A percentile compares a stretch with the other conserved stretches of the same genome.
phyloP scores from a whole-genome alignment of 176 grass and related monocot genomes.

The Eleusine coracana region DNA sequence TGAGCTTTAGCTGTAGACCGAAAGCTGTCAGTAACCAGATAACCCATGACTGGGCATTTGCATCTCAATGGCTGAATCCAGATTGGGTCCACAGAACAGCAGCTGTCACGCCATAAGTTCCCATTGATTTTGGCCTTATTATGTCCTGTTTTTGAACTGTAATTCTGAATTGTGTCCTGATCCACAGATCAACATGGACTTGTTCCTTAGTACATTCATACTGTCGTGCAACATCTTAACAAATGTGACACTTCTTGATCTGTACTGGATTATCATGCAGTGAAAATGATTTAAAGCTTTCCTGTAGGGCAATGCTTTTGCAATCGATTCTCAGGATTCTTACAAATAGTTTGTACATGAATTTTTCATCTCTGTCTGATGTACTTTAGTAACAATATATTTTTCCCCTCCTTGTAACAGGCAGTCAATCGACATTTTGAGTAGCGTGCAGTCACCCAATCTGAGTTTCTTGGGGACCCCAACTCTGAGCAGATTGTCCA shows the following conservation, averaged over 20 bases:
- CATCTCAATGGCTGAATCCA: background rate
- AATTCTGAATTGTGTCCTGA: background rate
- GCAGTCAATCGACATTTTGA: constrained; percentile 91
- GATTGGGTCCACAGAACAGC: background rate
- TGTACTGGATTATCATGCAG: background rate
- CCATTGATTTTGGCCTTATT: background rate
- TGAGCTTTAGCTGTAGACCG: background rate
- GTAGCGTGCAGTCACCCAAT: constrained; percentile 66
- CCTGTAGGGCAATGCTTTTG: background rate
- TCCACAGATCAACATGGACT: background rate
- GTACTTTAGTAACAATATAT: background rate
- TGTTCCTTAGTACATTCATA: background rate
- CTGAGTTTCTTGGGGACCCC: constrained; percentile 78
- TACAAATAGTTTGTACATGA: background rate
- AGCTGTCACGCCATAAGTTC: background rate
- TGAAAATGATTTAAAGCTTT: background rate
- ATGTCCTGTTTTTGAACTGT: background rate
- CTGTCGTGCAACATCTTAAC: background rate
- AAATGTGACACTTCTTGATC: background rate
- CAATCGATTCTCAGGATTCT: background rate
- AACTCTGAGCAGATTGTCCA: constrained; percentile 75
- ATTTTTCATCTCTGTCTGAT: background rate
- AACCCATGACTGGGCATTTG: background rate
- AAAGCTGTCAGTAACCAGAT: constrained; percentile 3
- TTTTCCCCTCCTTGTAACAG: constrained; percentile 40